A percentile compares a stretch with the other conserved stretches of the same genome.
Conservation (phyloP, 805 yeast species). For the Komagataella pastoris region DNA sequence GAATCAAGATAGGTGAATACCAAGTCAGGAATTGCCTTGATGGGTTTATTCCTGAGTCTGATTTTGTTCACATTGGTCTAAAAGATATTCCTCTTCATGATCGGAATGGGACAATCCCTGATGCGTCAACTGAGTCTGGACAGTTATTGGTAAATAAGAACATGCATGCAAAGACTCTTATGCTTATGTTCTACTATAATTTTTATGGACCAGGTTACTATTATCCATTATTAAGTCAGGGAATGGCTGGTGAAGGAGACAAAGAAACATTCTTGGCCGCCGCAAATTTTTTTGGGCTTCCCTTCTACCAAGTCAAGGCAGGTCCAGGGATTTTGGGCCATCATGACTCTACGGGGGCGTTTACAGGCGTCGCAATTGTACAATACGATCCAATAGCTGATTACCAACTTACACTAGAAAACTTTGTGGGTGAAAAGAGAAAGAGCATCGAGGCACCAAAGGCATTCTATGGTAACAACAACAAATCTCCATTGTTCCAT, state of each 20-base stretch:
- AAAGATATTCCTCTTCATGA: slow-evolving; percentile 38
- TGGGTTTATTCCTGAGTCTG: slow-evolving; percentile 2
- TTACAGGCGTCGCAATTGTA: slow-evolving; percentile 34
- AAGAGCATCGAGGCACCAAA: neutral
- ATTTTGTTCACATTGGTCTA: neutral
- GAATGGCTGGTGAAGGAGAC: slow-evolving; percentile 68
- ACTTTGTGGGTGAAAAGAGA: neutral
- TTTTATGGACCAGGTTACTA: slow-evolving; percentile 46
- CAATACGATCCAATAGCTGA: slow-evolving; percentile 33
- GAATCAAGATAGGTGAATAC: slow-evolving; percentile 18
- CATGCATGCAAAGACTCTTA: slow-evolving; percentile 37
- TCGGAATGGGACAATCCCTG: slow-evolving; percentile 45
- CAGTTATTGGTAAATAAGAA: slow-evolving; percentile 45
- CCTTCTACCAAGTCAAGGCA: slow-evolving; percentile 41
- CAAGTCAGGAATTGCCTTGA: slow-evolving; percentile 19
- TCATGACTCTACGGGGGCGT: slow-evolving; percentile 15
- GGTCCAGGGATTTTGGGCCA: slow-evolving; percentile 38
- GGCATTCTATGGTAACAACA: slow-evolving; percentile 9
- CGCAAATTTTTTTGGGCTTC: slow-evolving; percentile 32
- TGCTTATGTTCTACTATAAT: slow-evolving; percentile 47
- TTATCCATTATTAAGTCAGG: slow-evolving; percentile 44
- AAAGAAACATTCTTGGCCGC: slow-evolving; percentile 70
- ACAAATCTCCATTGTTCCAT: slow-evolving; percentile 10
- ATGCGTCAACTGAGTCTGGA: slow-evolving; percentile 52
- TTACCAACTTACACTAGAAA: neutral